Conservation (phyloP, 139 green algal species). For the Picochlorum sp. region DNA sequence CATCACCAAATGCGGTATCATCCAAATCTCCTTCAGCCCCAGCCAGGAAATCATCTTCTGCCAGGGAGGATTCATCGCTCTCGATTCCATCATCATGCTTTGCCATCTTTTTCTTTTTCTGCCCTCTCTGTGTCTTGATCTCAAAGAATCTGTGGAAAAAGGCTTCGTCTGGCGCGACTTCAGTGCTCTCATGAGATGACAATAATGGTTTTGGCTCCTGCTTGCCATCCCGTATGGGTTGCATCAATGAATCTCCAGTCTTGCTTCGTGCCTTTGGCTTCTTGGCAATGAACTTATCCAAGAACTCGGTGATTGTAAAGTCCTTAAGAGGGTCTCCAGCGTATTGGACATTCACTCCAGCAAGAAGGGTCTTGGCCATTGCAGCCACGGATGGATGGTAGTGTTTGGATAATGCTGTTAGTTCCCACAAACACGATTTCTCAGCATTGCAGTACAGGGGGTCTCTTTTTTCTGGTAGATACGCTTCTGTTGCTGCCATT, state of each 20-base stretch:
- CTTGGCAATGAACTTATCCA: conserved; percentile 90
- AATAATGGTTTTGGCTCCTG: background rate
- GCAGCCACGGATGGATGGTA: conserved; percentile 76
- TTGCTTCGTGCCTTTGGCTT: conserved; percentile 62
- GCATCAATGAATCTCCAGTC: conserved; percentile 54
- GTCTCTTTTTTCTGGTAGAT: conserved; percentile 79
- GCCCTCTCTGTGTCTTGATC: conserved; percentile 2
- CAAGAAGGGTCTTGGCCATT: conserved; percentile 76
- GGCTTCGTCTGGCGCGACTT: conserved; percentile 57
- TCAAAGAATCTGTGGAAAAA: conserved; percentile 78
- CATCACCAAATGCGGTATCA: conserved; percentile 17
- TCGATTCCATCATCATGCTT: conserved; percentile 5
- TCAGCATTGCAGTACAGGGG: conserved; percentile 64
- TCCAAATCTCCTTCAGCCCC: conserved; percentile 33
- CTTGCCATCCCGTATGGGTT: conserved; percentile 32
- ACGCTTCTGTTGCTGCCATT: conserved; percentile 56
- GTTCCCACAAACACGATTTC: conserved; percentile 79
- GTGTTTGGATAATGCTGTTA: conserved; percentile 64
- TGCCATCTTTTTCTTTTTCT: conserved; percentile 3
- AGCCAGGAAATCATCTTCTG: conserved; percentile 29
- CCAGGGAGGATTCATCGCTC: background rate
- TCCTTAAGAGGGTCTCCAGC: conserved; percentile 81
- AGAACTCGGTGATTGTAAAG: conserved; percentile 67
- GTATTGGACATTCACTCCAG: conserved; percentile 66
- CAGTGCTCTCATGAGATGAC: conserved; percentile 18